A percentile compares a stretch with the other conserved stretches of the same genome.
These are phyloP conservation scores for Alternaria sp. DNA, from an alignment of 2,329 filamentous ascomycete genomes.

Conservation along the genomic window DNA sequence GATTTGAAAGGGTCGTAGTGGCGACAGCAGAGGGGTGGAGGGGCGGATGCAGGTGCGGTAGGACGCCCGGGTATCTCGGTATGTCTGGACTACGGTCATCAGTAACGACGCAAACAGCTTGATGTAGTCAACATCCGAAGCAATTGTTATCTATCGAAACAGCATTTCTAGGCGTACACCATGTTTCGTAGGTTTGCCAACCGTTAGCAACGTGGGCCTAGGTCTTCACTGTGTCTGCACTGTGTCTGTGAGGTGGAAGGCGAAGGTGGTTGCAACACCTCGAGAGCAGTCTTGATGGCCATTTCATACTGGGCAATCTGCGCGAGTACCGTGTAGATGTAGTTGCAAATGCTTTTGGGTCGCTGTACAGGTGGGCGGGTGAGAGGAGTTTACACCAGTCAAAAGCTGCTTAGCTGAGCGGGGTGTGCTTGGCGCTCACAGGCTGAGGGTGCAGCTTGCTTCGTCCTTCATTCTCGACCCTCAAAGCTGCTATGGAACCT, in stretches of 20 bases:
- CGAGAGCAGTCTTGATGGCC: neutral
- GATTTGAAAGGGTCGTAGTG: neutral
- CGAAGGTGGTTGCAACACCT: neutral
- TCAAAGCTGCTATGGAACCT: neutral
- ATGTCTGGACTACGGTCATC: neutral
- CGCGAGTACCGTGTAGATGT: neutral
- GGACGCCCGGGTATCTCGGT: neutral
- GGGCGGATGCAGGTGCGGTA: neutral
- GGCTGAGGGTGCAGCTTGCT: neutral
- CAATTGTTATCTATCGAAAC: neutral
- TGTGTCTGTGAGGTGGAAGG: neutral
- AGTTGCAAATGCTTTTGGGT: neutral
- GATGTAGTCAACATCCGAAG: neutral
- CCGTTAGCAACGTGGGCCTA: neutral
- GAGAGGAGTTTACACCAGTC: neutral
- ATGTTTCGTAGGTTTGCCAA: neutral
- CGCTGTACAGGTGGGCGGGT: neutral
- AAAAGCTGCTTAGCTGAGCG: neutral
- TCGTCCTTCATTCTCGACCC: neutral
- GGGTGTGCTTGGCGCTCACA: constrained; percentile 8
- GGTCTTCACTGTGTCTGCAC: neutral
- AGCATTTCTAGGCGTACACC: neutral
- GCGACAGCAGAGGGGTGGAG: neutral
- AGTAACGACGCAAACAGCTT: neutral
- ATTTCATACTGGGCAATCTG: neutral